Evolutionary conservation across 2,329 filamentous ascomycete genomes (phyloP).

Genomic region (Sporothrix variecibatus): DNA sequence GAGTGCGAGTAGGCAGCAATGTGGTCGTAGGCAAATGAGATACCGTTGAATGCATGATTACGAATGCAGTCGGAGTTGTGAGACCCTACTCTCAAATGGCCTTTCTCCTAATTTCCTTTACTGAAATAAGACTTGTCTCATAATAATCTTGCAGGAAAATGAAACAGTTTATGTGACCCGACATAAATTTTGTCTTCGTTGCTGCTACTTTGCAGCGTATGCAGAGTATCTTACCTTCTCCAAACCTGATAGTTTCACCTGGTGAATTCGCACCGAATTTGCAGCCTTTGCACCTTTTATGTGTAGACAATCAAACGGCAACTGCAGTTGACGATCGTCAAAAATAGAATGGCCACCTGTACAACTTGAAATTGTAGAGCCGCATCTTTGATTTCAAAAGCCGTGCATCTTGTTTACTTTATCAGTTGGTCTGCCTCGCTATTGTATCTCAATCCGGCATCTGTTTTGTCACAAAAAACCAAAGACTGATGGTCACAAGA

Average conservation of each 20-base stretch:
- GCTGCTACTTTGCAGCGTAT: not conserved
- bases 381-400: not conserved
- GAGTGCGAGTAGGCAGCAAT: not conserved
- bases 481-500: not conserved
- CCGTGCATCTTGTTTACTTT: not conserved
- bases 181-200: not conserved
- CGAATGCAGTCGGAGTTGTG: not conserved
- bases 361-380: not conserved
- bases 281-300: not conserved
- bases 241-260: constrained; percentile 3
- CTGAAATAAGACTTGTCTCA: not conserved
- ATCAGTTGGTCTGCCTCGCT: not conserved
- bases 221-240: not conserved
- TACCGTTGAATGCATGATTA: not conserved
- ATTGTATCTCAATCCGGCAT: not conserved
- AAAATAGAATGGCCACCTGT: not conserved
- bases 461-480: not conserved
- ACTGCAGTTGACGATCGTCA: not conserved
- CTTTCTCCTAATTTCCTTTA: not conserved
- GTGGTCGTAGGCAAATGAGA: not conserved
- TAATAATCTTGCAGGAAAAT: not conserved
- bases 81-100: not conserved
- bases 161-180: not conserved
- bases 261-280: not conserved
- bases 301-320: not conserved